Conservation (phyloP, 179 eudicot species). For the Silene noctiflora region DNA sequence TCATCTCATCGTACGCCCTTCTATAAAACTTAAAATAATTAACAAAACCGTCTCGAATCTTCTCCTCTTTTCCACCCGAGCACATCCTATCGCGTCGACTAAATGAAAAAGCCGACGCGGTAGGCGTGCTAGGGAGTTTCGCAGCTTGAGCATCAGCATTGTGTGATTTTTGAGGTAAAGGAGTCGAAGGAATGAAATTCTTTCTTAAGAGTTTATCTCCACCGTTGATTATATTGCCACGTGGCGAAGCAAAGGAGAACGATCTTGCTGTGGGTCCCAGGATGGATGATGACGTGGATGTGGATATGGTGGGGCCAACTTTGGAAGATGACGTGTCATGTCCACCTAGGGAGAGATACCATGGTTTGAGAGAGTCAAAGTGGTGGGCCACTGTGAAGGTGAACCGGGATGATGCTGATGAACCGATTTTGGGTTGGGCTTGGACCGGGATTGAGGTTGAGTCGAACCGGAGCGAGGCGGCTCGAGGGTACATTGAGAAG, state of each 20-base stretch:
- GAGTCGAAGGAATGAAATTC: conserved; percentile 79
- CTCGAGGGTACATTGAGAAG: conserved; percentile 61
- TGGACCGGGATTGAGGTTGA: conserved; percentile 41
- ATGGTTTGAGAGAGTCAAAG: conserved; percentile 86
- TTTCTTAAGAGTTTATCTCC: conserved; percentile 35
- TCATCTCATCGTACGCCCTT: conserved; percentile 82
- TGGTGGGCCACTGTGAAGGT: conserved; percentile 83
- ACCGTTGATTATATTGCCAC: conserved; percentile 23
- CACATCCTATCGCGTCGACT: conserved; percentile 20
- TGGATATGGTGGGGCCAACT: conserved; percentile 54
- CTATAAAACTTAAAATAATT: conserved; percentile 63
- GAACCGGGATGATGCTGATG: conserved; percentile 84
- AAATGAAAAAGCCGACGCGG: conserved; percentile 50
- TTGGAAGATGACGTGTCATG: conserved; percentile 53
- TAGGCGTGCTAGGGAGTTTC: conserved; percentile 65
- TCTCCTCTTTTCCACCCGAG: conserved; percentile 35
- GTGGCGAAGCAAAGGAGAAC: conserved; percentile 80
- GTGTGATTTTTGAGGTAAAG: conserved; percentile 72
- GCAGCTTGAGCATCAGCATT: conserved; percentile 48
- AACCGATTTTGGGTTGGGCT: conserved; percentile 54
- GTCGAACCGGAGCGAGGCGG: conserved; percentile 79
- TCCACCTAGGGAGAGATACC: conserved; percentile 70
- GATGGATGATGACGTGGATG: conserved; percentile 21
- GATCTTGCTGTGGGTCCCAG: conserved; percentile 73
- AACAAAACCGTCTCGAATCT: conserved; percentile 49